phyloP scores from a whole-genome alignment of 768 basidiomycete species.

The Suillus paluster region DNA sequence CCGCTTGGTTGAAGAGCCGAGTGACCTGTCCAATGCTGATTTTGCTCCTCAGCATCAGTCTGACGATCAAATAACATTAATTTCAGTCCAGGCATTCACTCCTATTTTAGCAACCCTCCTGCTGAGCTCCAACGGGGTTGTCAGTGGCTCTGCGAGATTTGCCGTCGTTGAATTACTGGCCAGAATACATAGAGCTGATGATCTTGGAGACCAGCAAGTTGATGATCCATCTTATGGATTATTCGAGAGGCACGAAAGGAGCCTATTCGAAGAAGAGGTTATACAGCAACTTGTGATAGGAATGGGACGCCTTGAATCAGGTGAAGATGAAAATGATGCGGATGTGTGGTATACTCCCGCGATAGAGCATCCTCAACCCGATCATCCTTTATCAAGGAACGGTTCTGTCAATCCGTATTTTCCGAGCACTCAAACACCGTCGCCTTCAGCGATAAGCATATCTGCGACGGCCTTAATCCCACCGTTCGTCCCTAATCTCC shows the following conservation, averaged over 20 bases:
- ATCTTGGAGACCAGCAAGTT: slow-evolving; percentile 38
- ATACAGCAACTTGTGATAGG: slow-evolving; percentile 88
- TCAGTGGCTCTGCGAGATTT: slow-evolving; percentile 73
- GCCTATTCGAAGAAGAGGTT: slow-evolving; percentile 79
- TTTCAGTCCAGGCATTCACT: slow-evolving; percentile 88
- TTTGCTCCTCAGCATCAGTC: slow-evolving; percentile 17
- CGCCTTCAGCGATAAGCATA: slow-evolving; percentile 26
- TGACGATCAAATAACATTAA: slow-evolving; percentile 40
- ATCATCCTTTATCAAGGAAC: background rate
- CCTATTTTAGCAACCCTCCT: slow-evolving; percentile 89
- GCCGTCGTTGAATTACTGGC: slow-evolving; percentile 80
- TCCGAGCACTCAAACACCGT: slow-evolving; percentile 41
- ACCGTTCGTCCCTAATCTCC: slow-evolving; percentile 8
- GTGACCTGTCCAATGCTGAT: slow-evolving; percentile 21
- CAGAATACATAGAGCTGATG: slow-evolving; percentile 67
- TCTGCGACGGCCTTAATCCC: slow-evolving; percentile 23
- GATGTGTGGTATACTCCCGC: slow-evolving; percentile 39
- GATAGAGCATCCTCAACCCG: slow-evolving; percentile 26
- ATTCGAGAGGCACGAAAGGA: slow-evolving; percentile 59
- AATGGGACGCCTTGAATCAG: slow-evolving; percentile 72
- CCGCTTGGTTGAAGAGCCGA: slow-evolving; percentile 57
- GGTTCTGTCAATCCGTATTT: slow-evolving; percentile 56
- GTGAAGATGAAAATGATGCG: slow-evolving; percentile 40
- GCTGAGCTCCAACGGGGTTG: slow-evolving; percentile 74
- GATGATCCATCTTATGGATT: slow-evolving; percentile 43